Base-by-base conservation (phyloP, 2,329 filamentous ascomycete genomes). In the Fusarium sp. region DNA sequence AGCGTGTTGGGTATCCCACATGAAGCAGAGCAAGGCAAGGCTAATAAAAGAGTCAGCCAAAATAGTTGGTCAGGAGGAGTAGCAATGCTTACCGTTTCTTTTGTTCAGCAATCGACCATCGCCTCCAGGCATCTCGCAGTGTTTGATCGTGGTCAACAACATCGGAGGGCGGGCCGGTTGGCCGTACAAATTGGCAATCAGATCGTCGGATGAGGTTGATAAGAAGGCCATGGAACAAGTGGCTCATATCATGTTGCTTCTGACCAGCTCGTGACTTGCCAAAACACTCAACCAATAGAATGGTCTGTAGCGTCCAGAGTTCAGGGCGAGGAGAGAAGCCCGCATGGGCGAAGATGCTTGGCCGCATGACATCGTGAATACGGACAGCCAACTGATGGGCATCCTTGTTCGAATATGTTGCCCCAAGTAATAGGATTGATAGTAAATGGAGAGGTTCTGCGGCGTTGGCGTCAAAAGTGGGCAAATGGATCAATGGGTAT, bases 1-100 rank as follows among this genome's bases (percentile, higher is more conserved):
- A 0, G 90, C 90, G 69, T 92, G 90, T 64, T 92, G 90, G 0
- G 89, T 91, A 73, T 92, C 90, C 90, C 90, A 92, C 83, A 92
- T 88, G 77, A 92, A 92, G 76, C 89, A 92, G 6, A 91, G 82
- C 43, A 91, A 85, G 0, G 89, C 88, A 0, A 90, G 81, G 62
- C 85, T 86, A 34, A 25, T 7, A 18, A 11, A 16, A 39, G 13
- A 11, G 32, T 58, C 7, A 58, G 54, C 14, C 3, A 3, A 18
- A 27, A 9, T 2, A 11, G 23, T n/a, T 10, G 3, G 9, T 18
- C 5, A 27, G 11, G n/a, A n/a, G 56, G 8, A 63, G n/a, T 6
- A 5, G 23, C 4, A 34, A 30, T 43, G 62, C 73, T 35, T 76
- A 87, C 82, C 90, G 85, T 79, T 91, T 91, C 66, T 89, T 89